phyloP scores from a whole-genome alignment of 305 asterid species.

The Solanum hybrid region DNA sequence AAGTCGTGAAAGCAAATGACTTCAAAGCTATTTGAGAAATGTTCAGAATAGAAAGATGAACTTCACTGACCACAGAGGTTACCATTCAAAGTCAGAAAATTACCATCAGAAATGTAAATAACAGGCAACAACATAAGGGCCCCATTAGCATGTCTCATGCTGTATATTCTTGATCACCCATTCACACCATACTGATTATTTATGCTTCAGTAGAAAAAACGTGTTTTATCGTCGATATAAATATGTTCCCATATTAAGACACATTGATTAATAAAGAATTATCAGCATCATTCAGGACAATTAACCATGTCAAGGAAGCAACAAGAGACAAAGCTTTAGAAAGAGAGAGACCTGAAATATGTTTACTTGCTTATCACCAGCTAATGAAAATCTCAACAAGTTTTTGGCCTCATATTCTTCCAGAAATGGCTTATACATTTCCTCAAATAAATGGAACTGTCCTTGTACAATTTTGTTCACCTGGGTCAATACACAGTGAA shows the following conservation, averaged over 20 bases:
- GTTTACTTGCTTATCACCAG: conserved; percentile 31
- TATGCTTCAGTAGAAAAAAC: background rate
- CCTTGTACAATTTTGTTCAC: conserved; percentile 73
- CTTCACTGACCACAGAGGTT: background rate
- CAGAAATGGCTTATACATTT: conserved; percentile 47
- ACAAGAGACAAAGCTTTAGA: conserved; percentile 7
- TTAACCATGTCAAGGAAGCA: background rate
- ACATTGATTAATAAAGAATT: background rate
- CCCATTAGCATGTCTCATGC: background rate
- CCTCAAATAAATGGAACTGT: conserved; percentile 49
- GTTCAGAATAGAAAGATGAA: background rate
- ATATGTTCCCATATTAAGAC: background rate
- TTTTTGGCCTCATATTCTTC: conserved; percentile 54
- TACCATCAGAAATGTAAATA: background rate
- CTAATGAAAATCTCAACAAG: conserved; percentile 36
- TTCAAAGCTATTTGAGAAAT: background rate
- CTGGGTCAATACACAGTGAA: conserved; percentile 17
- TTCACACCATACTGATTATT: background rate
- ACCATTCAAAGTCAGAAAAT: conserved; percentile 2
- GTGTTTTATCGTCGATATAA: background rate
- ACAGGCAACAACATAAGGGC: background rate
- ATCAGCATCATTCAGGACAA: background rate
- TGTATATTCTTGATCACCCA: background rate
- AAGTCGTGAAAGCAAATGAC: background rate
- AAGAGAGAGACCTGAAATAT: conserved; percentile 44